phyloP scores from a whole-genome alignment of 2,329 filamentous ascomycete species.

The Dendryphion nanum region DNA sequence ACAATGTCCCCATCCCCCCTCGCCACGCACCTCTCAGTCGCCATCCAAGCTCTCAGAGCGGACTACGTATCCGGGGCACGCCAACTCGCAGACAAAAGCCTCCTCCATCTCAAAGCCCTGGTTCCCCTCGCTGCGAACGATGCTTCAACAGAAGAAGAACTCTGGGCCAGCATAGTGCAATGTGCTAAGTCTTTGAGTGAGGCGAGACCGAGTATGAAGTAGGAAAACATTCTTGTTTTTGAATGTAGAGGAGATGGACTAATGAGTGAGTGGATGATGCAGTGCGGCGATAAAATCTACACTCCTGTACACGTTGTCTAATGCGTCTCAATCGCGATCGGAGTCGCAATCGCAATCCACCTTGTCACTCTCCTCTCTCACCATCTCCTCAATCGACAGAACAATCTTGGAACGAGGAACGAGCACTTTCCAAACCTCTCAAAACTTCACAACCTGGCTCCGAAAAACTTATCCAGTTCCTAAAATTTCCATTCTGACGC shows the following conservation, averaged over 20 bases:
- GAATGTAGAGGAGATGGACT: neutral
- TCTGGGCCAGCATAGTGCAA: slow-evolving; percentile 61
- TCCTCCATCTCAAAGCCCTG: slow-evolving; percentile 52
- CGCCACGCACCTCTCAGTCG: slow-evolving; percentile 4
- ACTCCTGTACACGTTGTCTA: slow-evolving; percentile 7
- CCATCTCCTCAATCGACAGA: no score
- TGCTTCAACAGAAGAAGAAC: slow-evolving; percentile 35
- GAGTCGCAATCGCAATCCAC: no score
- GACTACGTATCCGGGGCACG: slow-evolving; percentile 52
- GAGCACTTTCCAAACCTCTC: no score
- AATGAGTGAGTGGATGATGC: neutral
- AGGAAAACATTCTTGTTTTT: no score
- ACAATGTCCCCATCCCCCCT: no score
- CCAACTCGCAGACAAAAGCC: slow-evolving; percentile 55
- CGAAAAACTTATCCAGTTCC: neutral
- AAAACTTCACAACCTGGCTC: no score
- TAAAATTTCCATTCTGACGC: neutral
- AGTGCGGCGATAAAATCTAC: slow-evolving; percentile 4
- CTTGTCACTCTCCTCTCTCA: no score
- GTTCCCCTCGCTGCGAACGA: slow-evolving; percentile 24
- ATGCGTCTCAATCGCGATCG: no score
- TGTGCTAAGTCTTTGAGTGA: slow-evolving; percentile 55
- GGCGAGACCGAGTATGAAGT: slow-evolving; percentile 61
- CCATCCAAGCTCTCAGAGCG: slow-evolving; percentile 9
- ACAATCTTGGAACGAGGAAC: no score